Base-by-base conservation (phyloP, 2,329 filamentous ascomycete genomes). In the Dothistroma pini region DNA sequence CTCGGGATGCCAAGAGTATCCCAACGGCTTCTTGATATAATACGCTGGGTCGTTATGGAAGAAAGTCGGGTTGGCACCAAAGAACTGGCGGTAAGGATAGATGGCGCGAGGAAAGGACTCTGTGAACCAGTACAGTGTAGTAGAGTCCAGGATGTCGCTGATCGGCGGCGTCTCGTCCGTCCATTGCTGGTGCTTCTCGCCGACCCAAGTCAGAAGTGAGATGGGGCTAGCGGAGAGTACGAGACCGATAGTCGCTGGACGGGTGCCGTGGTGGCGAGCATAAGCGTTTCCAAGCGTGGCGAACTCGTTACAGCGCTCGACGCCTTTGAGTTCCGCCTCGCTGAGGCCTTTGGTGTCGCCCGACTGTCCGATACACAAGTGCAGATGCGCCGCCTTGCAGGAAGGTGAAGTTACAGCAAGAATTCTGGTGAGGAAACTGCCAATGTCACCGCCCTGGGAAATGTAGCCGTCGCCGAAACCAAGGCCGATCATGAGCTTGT, bases 401-500 rank as follows among this genome's bases (percentile, higher is more conserved):
- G 78, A 76, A 0, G 76, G 68, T 52, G 78, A 77, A 0, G 69
- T 71, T 0, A 71, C 74, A 4, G 77, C 78, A 50, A 85, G 68
- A 0, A 76, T 63, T 12, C 81, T 71, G 0, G 77, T 72, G 4
- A 84, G 59, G 29, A 75, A 71, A 49, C 76, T 77, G 2, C 83
- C 81, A 1, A 86, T 74, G 65, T 87, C 84, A 3, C 84, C 84
- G 10, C 84, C 84, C 69, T 86, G 83, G 0, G 77, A 77, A 8
- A 84, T 70, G 63, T 86, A 86, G 1, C 80, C 80, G 0, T 64
- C 62, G 0, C 74, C 75, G 52, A 86, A 84, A 0, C 84, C 84
- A 3, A 86, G 76, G 0, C 75, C 75, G 1, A 80, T 62, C 78
- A 86, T 82, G 1, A 86, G 65, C 22, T 78, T 75, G 70, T 86